Percentiles rank a stretch among this genome's conserved stretches.
phyloP scores from a whole-genome alignment of 306 rosid species.

The Casuarina cunninghamiana region DNA sequence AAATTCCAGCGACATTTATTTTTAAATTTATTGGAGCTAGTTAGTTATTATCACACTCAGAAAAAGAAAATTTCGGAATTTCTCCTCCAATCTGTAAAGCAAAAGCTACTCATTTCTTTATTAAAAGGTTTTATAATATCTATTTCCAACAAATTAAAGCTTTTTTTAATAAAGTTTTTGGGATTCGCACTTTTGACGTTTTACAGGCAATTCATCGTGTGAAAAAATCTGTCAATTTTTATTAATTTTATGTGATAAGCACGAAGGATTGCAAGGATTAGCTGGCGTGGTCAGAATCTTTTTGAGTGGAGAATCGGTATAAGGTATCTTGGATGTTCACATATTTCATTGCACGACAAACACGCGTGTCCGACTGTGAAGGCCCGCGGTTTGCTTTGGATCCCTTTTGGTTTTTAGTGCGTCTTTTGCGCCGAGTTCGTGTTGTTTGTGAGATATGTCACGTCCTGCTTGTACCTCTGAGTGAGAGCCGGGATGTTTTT shows the following conservation, averaged over 20 bases:
- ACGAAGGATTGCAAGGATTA: background rate
- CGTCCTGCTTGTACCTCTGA: too few species aligned
- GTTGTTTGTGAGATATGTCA: background rate
- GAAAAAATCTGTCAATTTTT: too few species aligned
- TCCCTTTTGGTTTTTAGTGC: background rate
- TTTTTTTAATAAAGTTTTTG: too few species aligned
- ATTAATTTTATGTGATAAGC: too few species aligned
- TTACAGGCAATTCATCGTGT: too few species aligned
- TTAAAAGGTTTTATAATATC: too few species aligned
- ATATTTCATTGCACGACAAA: constrained; percentile 16
- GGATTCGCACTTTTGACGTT: too few species aligned
- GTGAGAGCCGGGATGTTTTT: too few species aligned
- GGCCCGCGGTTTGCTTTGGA: constrained; percentile 13
- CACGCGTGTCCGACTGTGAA: constrained; percentile 9
- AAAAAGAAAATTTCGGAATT: background rate
- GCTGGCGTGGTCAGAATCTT: constrained; percentile 13
- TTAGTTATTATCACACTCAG: background rate
- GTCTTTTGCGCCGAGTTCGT: background rate
- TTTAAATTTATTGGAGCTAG: background rate
- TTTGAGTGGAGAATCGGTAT: constrained; percentile 12
- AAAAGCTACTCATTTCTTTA: too few species aligned
- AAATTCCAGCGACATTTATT: background rate
- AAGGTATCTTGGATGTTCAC: background rate
- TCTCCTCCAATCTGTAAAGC: background rate
- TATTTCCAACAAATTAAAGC: too few species aligned